phyloP scores from a whole-genome alignment of 108 stramenopile species.

The Cyclostephanos invisitatus region DNA sequence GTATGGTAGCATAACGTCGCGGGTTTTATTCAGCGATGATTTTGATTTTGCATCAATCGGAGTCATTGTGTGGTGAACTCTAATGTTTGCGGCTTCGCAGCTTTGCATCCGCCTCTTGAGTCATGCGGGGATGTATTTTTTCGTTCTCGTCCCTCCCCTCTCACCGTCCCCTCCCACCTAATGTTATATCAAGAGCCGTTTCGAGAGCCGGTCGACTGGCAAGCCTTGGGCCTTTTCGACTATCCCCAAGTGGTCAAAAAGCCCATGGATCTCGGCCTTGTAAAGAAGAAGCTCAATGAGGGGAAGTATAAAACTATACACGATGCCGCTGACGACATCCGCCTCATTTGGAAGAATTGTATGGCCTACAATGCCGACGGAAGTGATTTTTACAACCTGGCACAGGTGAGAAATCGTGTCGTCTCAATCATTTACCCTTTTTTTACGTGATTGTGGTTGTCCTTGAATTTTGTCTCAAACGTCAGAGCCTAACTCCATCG shows the following conservation, averaged over 20 bases:
- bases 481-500: background rate
- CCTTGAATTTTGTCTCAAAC: background rate
- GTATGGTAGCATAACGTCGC: background rate
- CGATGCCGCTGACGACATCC: constrained; percentile 89
- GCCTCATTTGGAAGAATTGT: constrained; percentile 94
- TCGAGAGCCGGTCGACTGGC: constrained; percentile 96
- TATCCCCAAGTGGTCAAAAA: constrained; percentile 93
- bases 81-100: too few relatives aligned
- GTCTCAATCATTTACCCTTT: background rate
- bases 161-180: background rate
- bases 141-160: background rate
- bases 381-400: constrained; percentile 85
- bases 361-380: constrained; percentile 95
- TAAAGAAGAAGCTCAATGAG: constrained; percentile 78
- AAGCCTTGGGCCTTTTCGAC: constrained; percentile 87
- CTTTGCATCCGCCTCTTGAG: background rate
- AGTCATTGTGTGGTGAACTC: background rate
- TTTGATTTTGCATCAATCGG: background rate
- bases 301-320: constrained; percentile 75
- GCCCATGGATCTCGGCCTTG: constrained; percentile 95
- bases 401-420: constrained; percentile 26
- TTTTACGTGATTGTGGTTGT: background rate
- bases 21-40: background rate
- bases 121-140: constrained; percentile 2
- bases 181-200: constrained; percentile 73